Base-by-base conservation (phyloP, 108 stramenopile species). In the Licmophora abbreviata region DNA sequence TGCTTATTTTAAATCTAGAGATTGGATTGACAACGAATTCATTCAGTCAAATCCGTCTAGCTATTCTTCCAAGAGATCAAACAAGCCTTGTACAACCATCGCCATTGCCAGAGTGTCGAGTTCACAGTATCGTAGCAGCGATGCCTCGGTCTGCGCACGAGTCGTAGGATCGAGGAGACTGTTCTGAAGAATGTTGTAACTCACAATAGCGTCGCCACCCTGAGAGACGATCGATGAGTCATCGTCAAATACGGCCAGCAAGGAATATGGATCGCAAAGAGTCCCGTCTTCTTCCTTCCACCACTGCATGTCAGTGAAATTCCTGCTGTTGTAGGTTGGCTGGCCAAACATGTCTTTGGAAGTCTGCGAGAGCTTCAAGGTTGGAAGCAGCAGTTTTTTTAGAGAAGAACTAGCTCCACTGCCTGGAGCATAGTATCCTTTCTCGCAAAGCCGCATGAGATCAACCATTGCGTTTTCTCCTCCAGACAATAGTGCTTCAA, bases 31-130 rank as follows among this genome's bases (percentile, higher is more conserved):
- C n/a, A n/a, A n/a, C n/a, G n/a, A n/a, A n/a, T n/a, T n/a, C n/a
- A n/a, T n/a, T n/a, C n/a, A n/a, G n/a, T n/a, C n/a, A n/a, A n/a
- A n/a, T n/a, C n/a, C n/a, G n/a, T n/a, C n/a, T n/a, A n/a, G n/a
- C n/a, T n/a, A n/a, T n/a, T n/a, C n/a, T n/a, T 48, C 63, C 4
- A 62, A 31, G 52, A 74, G 61, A 10, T 51, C 64, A 43, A 66
- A 59, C 73, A 64, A 74, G 14, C 65, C 73, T 50, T 74, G 73
- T 32, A 74, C 44, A 29, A 74, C 63, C 73, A 74, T 74, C 6
- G 47, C 69, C 73, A 74, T 74, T 3, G 73, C 66, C 32, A 74
- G 65, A 24, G 73, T 74, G 42, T 74, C 73, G 20, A 74, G 37
- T 37, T 74, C 73, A 49, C 73, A 74, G 40, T 74, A 74, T 21